Base-by-base conservation (phyloP, 2,329 filamentous ascomycete species). In the Colletotrichum incanum region DNA sequence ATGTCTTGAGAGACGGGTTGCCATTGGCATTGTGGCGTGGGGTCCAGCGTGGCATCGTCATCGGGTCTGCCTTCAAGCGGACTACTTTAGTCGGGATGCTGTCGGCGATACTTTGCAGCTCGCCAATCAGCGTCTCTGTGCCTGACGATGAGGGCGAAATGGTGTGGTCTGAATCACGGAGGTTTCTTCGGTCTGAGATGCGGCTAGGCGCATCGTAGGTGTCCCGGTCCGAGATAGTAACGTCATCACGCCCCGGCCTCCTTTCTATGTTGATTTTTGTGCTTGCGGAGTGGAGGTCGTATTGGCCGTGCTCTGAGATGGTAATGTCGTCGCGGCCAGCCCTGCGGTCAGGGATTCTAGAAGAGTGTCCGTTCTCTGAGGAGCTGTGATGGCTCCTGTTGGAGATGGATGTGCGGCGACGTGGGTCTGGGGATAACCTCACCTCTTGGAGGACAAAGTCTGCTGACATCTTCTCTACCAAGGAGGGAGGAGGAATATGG, bases 31-130 rank as follows among this genome's bases (percentile, higher is more conserved):
- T 82, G 74, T 84, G 85, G 59, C 87, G 83, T 2, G 88, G 86
- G 49, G 81, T 82, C 83, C 85, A 87, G 61, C 86, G 85, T 1
- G 88, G 88, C 83, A 89, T 87, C 16, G 79, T 81, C 37, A 79
- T 78, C 7, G 86, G 85, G 59, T 89, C 87, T 8, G 84, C 86
- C 76, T 86, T 86, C 73, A 89, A 75, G 5, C 86, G 85, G 23
- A 89, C 80, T 2, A 86, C 84, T 67, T 86, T 83, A 26, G 43
- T 49, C 5, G 67, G 60, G 5, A 73, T 56, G n/a, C 55, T 69
- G 23, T 72, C 67, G 3, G 67, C 64, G 50, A 73, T 68, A 47
- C 37, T 55, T n/a, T 67, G 68, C 31, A 83, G 62, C 39, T 83
- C 81, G 43, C 80, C 77, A 37, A 80, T 77, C 34, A 83, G 75